Evolutionary conservation across 164 flowering plant species (phyloP).

Genomic region (Macadamia tetraphylla): DNA sequence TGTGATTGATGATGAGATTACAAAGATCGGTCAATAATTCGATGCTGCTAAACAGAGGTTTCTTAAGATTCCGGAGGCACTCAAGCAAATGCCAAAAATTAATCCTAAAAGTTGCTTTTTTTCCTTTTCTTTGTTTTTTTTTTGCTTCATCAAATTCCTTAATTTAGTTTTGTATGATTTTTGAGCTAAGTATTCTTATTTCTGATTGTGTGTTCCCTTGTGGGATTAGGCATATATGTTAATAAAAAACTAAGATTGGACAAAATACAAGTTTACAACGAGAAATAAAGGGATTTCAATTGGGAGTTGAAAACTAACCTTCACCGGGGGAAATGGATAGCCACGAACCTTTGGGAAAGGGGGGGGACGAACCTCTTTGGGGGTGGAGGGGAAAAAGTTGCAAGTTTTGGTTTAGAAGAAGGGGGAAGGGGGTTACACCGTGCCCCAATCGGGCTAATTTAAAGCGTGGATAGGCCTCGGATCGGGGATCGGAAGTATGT

Average conservation of each 20-base stretch:
- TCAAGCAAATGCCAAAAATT: conserved; percentile 72
- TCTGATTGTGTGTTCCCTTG: conserved; percentile 1
- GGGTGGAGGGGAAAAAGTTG: no score
- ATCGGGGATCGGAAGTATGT: no score
- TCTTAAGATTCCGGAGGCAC: conserved; percentile 60
- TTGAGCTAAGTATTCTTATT: neutral
- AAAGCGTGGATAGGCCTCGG: no score
- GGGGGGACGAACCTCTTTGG: no score
- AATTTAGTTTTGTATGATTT: neutral
- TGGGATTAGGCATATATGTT: conserved; percentile 67
- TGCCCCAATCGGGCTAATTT: no score
- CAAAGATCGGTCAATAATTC: conserved; percentile 44
- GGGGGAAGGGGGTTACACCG: no score
- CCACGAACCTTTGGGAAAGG: no score
- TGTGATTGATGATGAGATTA: conserved; percentile 34
- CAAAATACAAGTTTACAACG: conserved; percentile 60
- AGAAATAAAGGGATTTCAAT: neutral
- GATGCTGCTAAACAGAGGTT: conserved; percentile 56
- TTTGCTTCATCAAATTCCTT: neutral
- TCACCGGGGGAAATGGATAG: no score
- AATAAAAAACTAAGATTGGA: conserved; percentile 85
- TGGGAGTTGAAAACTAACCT: no score
- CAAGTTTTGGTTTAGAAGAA: no score
- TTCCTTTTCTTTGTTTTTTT: no score
- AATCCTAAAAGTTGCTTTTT: conserved; percentile 61